phyloP scores from a whole-genome alignment of 192 early-diverging fungal species.

The Coemansia sp. region DNA sequence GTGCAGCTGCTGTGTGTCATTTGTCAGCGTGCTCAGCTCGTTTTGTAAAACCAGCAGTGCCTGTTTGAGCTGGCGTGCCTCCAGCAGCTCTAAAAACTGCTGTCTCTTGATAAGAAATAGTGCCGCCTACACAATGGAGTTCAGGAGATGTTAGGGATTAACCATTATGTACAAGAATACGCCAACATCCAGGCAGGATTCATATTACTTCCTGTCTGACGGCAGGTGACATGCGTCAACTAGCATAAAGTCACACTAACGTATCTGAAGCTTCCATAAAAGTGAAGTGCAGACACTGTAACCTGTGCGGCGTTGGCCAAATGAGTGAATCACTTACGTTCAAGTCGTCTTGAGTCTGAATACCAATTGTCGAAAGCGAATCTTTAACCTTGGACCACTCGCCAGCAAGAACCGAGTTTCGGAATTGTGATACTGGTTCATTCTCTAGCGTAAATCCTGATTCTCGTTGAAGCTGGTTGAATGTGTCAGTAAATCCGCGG shows the following conservation, averaged over 20 bases:
- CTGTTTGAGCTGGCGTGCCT: constrained; percentile 58
- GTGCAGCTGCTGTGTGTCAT: constrained; percentile 71
- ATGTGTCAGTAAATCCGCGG: constrained; percentile 76
- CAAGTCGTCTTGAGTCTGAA: constrained; percentile 12
- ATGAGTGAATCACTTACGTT: constrained; percentile 19
- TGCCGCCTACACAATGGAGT: constrained; percentile 29
- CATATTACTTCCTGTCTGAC: not conserved
- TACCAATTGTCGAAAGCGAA: constrained; percentile 53
- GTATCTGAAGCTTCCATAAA: not conserved
- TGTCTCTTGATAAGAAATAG: constrained; percentile 81
- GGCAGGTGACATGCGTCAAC: not conserved
- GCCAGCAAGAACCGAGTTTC: constrained; percentile 70
- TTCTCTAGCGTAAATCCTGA: constrained; percentile 79
- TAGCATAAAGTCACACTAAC: not conserved
- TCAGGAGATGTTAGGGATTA: not conserved
- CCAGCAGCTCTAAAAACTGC: constrained; percentile 88
- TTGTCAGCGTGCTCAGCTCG: constrained; percentile 62
- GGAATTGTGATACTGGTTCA: constrained; percentile 66
- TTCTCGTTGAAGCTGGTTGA: constrained; percentile 69
- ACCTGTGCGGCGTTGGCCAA: too few relatives aligned
- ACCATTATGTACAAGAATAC: not conserved
- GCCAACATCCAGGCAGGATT: not conserved
- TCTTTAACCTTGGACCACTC: constrained; percentile 71
- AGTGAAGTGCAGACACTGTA: not conserved
- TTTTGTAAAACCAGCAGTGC: constrained; percentile 80